These are phyloP conservation scores for Aspergillus sclerotialis DNA, from an alignment of 2,329 filamentous ascomycete genomes.

Conservation along the genomic window DNA sequence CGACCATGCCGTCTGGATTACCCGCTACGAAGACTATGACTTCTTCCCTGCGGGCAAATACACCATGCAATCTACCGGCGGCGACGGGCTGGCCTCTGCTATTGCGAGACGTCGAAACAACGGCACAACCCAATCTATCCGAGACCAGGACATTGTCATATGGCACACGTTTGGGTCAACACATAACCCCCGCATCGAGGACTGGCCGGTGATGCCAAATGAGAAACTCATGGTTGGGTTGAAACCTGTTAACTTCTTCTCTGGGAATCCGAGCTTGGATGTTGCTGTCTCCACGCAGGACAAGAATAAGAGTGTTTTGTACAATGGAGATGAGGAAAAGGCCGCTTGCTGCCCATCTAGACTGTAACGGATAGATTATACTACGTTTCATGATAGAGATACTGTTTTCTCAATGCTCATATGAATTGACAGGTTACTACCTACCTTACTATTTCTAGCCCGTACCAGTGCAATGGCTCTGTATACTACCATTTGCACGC, in stretches of 20 bases:
- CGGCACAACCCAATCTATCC: slow-evolving; percentile 10
- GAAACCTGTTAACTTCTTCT: slow-evolving; percentile 1
- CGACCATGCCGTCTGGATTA: slow-evolving; percentile 47
- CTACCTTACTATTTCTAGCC: too few species aligned
- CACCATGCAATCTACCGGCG: slow-evolving; percentile 40
- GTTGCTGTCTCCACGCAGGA: not conserved
- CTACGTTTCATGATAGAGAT: not conserved
- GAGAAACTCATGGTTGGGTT: slow-evolving; percentile 13
- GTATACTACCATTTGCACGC: too few species aligned
- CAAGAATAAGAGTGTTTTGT: not conserved
- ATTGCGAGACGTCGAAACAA: slow-evolving; percentile 12
- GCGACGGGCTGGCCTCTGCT: slow-evolving; percentile 15
- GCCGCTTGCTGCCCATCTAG: not conserved
- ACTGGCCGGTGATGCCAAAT: slow-evolving; percentile 33
- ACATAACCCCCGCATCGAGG: slow-evolving; percentile 36
- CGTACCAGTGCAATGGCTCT: too few species aligned
- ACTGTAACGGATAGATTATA: not conserved
- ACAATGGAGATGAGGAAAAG: not conserved
- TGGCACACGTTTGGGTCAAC: slow-evolving; percentile 35
- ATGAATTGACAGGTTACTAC: too few species aligned
- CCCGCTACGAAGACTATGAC: slow-evolving; percentile 44
- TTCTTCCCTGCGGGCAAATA: slow-evolving; percentile 44
- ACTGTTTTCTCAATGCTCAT: not conserved
- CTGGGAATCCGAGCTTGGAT: not conserved
- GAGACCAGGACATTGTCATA: slow-evolving; percentile 28